Evolutionary conservation across 768 basidiomycete species (phyloP).

Genomic region (Lyophyllum decastes): DNA sequence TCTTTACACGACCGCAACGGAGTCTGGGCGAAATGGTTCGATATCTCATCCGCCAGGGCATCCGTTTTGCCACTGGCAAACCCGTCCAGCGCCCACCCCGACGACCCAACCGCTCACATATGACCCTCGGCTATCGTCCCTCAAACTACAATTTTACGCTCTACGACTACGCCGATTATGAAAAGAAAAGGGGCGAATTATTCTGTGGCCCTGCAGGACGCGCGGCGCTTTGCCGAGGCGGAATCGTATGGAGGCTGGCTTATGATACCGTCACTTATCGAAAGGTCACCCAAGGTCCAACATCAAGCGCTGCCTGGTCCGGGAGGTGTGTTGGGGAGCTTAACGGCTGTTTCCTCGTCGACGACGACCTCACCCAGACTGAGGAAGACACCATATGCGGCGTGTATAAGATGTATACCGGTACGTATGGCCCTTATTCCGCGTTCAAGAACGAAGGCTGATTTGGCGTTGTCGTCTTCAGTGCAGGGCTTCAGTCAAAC

Average conservation of each 20-base stretch:
- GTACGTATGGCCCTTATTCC: neutral
- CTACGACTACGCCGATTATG: neutral
- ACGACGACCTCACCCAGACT: neutral
- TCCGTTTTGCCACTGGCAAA: conserved; percentile 2
- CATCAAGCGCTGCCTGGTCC: neutral
- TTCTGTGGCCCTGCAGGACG: neutral
- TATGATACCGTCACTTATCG: neutral
- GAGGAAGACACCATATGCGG: neutral
- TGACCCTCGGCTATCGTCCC: neutral
- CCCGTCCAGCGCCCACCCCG: neutral
- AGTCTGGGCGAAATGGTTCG: conserved; percentile 1
- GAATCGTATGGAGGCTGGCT: conserved; percentile 12
- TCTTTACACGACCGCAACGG: neutral
- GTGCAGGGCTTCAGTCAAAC: neutral
- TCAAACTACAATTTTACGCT: neutral
- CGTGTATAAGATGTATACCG: conserved; percentile 2
- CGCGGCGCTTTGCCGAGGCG: neutral
- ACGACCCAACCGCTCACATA: neutral
- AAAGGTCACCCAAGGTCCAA: neutral
- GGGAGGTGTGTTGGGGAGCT: neutral
- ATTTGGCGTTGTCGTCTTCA: neutral
- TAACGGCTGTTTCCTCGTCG: neutral
- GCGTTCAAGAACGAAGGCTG: neutral
- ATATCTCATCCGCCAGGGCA: neutral
- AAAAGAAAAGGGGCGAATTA: neutral